These are phyloP conservation scores for Colletotrichum spaethianum DNA, from an alignment of 2,329 filamentous ascomycete genomes.

Conservation along the genomic window DNA sequence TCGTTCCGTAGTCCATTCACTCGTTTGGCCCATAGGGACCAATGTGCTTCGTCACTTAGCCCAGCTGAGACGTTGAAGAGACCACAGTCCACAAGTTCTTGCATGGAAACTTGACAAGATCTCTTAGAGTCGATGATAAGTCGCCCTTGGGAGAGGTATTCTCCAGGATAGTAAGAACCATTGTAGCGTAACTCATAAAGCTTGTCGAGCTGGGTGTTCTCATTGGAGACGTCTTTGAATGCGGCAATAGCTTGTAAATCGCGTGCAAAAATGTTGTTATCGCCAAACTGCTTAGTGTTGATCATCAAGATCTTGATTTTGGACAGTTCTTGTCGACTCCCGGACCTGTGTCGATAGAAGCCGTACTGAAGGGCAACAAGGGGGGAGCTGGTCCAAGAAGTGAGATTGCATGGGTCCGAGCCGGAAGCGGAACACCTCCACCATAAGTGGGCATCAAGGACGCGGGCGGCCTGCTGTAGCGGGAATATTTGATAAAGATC, in stretches of 20 bases:
- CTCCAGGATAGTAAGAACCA: background rate
- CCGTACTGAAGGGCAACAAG: background rate
- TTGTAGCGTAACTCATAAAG: background rate
- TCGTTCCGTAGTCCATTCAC: background rate
- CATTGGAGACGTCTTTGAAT: background rate
- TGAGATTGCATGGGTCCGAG: background rate
- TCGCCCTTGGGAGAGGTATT: background rate
- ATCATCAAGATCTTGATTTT: background rate
- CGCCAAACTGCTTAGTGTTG: background rate
- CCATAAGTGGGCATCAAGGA: background rate
- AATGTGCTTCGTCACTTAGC: background rate
- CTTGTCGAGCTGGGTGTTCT: too few relatives aligned
- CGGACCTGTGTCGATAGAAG: background rate
- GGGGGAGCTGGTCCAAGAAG: background rate
- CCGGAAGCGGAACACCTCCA: background rate
- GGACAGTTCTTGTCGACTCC: background rate
- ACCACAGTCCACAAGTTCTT: background rate
- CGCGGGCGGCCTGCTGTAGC: background rate
- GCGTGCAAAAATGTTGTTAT: background rate
- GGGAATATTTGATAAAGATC: background rate
- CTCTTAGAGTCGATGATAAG: background rate
- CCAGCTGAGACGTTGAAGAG: background rate
- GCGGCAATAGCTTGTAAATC: background rate
- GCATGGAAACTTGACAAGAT: background rate
- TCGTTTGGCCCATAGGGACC: background rate